These are phyloP conservation scores for Paraphoma sp. DNA, from an alignment of 2,329 filamentous ascomycete species.

Conservation along the genomic window DNA sequence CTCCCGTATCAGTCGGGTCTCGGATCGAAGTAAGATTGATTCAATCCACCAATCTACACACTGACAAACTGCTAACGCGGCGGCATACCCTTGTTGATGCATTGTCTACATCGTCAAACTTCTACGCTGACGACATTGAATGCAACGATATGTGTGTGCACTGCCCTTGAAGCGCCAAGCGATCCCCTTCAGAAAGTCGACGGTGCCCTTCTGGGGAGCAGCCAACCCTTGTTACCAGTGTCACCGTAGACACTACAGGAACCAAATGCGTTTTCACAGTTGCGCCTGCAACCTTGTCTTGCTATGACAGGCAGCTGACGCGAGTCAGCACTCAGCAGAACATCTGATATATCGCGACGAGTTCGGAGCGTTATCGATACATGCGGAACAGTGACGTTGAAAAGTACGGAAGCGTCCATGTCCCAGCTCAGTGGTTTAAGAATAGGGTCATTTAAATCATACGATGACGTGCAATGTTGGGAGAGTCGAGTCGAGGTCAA, in stretches of 20 bases:
- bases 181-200: no score
- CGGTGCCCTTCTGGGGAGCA: no score
- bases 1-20: constrained; percentile 11
- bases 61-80: constrained; percentile 22
- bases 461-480: not conserved
- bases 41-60: constrained; percentile 13
- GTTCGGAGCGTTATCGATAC: not conserved
- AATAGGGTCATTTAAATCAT: not conserved
- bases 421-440: not conserved
- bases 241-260: no score
- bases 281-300: no score
- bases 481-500: not conserved
- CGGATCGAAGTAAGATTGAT: constrained; percentile 17
- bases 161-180: no score
- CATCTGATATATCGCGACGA: not conserved
- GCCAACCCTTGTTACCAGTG: no score
- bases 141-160: no score
- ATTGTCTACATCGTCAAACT: no score
- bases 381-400: not conserved
- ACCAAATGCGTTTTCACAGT: no score
- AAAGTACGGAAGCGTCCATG: not conserved
- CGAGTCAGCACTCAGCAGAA: not conserved
- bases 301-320: no score
- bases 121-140: no score
- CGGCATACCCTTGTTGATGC: not conserved